These are phyloP conservation scores for Aspergillus brunneoviolaceus DNA, from an alignment of 2,329 filamentous ascomycete species.

Conservation along the genomic window DNA sequence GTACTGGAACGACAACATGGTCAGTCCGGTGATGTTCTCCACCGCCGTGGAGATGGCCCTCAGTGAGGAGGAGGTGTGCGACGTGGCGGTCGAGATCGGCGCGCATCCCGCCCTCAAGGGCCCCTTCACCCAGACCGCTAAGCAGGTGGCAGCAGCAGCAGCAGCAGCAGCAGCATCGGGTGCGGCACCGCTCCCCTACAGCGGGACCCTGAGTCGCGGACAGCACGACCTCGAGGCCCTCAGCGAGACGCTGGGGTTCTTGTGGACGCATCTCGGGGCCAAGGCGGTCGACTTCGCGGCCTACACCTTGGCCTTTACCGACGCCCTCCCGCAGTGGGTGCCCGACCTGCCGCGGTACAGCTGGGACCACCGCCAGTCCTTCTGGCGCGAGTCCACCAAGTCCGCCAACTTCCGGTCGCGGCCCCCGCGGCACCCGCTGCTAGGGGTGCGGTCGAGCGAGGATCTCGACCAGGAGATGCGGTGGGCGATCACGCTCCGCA, in stretches of 20 bases:
- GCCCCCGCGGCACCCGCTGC: neutral
- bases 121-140: constrained; percentile 16
- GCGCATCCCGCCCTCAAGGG: constrained; percentile 30
- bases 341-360: constrained; percentile 5
- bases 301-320: neutral
- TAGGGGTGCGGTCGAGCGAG: constrained; percentile 7
- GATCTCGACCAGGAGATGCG: neutral
- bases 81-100: constrained; percentile 28
- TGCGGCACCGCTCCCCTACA: neutral
- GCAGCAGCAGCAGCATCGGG: too few relatives aligned
- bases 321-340: neutral
- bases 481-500: constrained; percentile 21
- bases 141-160: constrained; percentile 15
- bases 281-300: neutral
- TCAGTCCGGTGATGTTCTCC: constrained; percentile 37
- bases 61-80: constrained; percentile 32
- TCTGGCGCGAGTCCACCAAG: constrained; percentile 4
- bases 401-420: neutral
- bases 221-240: neutral
- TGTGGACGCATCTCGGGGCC: constrained; percentile 3
- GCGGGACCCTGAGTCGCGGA: neutral
- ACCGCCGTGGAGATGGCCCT: constrained; percentile 20
- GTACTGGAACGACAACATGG: constrained; percentile 44
- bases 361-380: neutral
- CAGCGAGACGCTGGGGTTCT: neutral